Evolutionary conservation across 164 flowering plant species (phyloP).

Genomic region (Dillenia suffruticosa): DNA sequence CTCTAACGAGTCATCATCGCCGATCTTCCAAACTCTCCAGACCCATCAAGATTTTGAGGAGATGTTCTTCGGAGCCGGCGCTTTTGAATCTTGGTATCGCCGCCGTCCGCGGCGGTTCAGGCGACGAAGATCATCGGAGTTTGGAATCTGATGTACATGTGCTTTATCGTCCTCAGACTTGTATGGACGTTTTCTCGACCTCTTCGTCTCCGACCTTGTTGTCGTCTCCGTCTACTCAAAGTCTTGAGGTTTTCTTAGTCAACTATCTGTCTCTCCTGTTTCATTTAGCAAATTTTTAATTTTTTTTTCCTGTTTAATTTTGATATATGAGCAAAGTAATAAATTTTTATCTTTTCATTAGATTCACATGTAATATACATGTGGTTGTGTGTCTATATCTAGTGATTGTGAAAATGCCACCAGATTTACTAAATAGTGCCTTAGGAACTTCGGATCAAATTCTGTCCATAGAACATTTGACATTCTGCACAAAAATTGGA

Average conservation of each 20-base stretch:
- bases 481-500: too few species aligned
- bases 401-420: too few species aligned
- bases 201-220: constrained; percentile 24
- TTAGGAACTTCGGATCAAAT: too few species aligned
- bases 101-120: neutral
- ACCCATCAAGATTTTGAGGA: constrained; percentile 20
- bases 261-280: too few species aligned
- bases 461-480: too few species aligned
- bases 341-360: neutral
- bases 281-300: neutral
- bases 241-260: constrained; percentile 16
- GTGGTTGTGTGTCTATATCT: neutral
- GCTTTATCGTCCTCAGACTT: constrained; percentile 29
- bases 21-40: constrained; percentile 20
- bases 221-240: constrained; percentile 8
- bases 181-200: constrained; percentile 31
- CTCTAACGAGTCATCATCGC: neutral
- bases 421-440: too few species aligned
- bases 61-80: constrained; percentile 49
- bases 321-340: neutral
- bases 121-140: constrained; percentile 3
- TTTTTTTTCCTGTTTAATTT: neutral
- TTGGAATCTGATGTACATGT: constrained; percentile 6
- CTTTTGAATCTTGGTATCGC: constrained; percentile 12
- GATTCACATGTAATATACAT: neutral